Evolutionary conservation across 106 monocot species (phyloP).

Genomic region (Dendrobium officinale): DNA sequence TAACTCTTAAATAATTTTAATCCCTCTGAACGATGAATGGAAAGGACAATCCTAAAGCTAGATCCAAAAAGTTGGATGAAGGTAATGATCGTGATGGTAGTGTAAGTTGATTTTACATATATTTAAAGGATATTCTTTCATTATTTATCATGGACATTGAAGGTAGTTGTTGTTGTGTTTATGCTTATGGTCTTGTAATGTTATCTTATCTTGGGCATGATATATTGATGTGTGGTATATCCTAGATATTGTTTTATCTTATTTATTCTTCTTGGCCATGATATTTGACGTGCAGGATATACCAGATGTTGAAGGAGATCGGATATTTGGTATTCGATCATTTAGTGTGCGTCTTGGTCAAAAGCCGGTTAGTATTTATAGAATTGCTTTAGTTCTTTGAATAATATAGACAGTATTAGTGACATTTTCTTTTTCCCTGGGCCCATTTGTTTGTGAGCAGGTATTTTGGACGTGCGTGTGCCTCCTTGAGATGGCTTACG

Average conservation of each 20-base stretch:
- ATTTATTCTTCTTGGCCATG: not conserved
- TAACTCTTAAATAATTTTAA: no score
- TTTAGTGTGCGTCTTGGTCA: slow-evolving; percentile 92
- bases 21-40: not conserved
- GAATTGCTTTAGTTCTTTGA: not conserved
- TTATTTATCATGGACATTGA: not conserved
- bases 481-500: slow-evolving; percentile 87
- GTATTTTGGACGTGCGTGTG: slow-evolving; percentile 93
- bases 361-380: slow-evolving; percentile 34
- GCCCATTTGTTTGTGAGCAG: slow-evolving; percentile 23
- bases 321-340: slow-evolving; percentile 86
- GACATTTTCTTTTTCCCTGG: no score
- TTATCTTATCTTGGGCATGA: not conserved
- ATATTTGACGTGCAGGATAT: slow-evolving; percentile 61
- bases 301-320: slow-evolving; percentile 96
- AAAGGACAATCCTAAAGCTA: not conserved
- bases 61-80: not conserved
- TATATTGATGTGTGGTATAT: slow-evolving; percentile 53
- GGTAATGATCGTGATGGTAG: not conserved
- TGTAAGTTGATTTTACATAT: no score
- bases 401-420: not conserved
- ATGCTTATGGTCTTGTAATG: not conserved
- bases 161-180: not conserved
- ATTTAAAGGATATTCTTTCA: not conserved
- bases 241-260: slow-evolving; percentile 58